These are phyloP conservation scores for Trametes villosa DNA, from an alignment of 768 basidiomycete genomes.

Conservation along the genomic window DNA sequence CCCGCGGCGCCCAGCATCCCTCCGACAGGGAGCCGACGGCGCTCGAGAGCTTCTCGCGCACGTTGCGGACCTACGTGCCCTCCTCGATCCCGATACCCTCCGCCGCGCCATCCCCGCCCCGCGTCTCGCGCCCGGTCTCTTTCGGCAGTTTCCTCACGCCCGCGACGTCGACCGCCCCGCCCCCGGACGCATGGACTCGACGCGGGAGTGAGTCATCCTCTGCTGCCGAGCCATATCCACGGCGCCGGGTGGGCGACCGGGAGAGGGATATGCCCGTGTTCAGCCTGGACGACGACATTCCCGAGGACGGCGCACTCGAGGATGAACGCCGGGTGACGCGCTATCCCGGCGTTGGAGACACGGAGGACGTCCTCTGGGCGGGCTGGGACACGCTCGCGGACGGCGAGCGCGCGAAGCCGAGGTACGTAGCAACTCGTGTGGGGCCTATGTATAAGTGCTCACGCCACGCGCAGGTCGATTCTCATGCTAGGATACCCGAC, in stretches of 20 bases:
- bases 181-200: conserved; percentile 21
- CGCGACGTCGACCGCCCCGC: conserved; percentile 19
- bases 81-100: conserved; percentile 53
- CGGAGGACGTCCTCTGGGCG: conserved; percentile 48
- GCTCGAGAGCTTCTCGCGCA: conserved; percentile 55
- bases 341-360: conserved; percentile 35
- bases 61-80: conserved; percentile 59
- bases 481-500: conserved; percentile 57
- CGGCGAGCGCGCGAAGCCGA: conserved; percentile 9
- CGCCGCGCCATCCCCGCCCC: conserved; percentile 51
- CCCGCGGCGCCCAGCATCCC: conserved; percentile 3
- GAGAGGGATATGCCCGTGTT: conserved; percentile 27
- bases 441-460: neutral
- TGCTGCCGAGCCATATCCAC: neutral
- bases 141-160: conserved; percentile 49
- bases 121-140: conserved; percentile 52
- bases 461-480: conserved; percentile 36
- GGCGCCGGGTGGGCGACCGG: neutral
- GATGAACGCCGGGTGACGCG: conserved; percentile 20
- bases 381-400: conserved; percentile 44
- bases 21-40: conserved; percentile 49
- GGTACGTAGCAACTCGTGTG: conserved; percentile 27
- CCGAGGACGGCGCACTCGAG: conserved; percentile 21
- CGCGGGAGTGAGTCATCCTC: conserved; percentile 24
- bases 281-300: conserved; percentile 33